Base-by-base conservation (phyloP, 495 filamentous ascomycete genomes). In the Penicillium bialowiezense region DNA sequence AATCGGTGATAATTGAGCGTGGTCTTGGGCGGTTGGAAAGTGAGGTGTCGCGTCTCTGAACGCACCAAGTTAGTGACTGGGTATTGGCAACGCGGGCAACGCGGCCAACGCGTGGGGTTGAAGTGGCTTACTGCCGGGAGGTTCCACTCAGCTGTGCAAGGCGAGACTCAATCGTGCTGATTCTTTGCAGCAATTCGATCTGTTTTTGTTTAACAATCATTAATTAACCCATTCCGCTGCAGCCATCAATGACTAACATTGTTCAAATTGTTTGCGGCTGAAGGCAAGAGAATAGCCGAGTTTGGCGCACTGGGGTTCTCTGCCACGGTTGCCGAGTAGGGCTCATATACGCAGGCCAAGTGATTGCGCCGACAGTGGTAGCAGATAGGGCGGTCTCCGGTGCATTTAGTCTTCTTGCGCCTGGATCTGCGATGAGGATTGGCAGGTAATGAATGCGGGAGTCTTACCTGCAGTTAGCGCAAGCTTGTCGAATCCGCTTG, bases 371-470 rank as follows among this genome's bases (percentile, higher is more conserved):
- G 54, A 37, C 63, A 67, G 40, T 64, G 56, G 6, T 36, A 62
- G 49, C 60, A 67, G 0, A 61, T 45, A 2, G 63, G 60, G 6
- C 55, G 58, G 18, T 67, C 63, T n/a, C 63, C 63, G 17, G 63
- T 62, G 40, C 63, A 67, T 47, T 62, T 67, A 0, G 58, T 63
- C 34, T 67, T 67, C 38, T 59, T 64, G n/a, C 60, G 54, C 32
- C 63, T 66, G 9, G 26, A 36, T 1, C 24, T 26, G 8, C 23
- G 7, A 17, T 41, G 2, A 44, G 32, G 21, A 18, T n/a, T 7
- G 38, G 12, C 19, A 18, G 28, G 44, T 34, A 13, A 8, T n/a
- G 13, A 19, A 29, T n/a, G 10, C 1, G 3, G 8, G 10, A 38
- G 33, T 38, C 51, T 18, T 48, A 64, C 64, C 64, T 55, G 50